Conservation (phyloP, 2,329 filamentous ascomycete genomes). For the Zymoseptoria passerinii region DNA sequence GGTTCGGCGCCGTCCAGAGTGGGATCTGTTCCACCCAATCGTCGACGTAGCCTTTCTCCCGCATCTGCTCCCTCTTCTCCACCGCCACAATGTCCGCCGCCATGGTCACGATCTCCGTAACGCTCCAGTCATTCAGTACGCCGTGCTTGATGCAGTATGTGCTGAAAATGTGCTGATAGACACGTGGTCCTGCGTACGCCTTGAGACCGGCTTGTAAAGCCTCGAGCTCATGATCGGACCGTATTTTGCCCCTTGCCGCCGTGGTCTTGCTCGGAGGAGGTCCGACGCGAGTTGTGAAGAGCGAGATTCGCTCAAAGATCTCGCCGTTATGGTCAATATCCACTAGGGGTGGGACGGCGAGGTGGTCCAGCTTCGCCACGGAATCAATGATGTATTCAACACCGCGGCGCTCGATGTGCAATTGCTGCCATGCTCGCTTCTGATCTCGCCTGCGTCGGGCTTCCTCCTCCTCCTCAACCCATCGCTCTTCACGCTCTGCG, state of each 20-base stretch:
- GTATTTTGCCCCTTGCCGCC: slow-evolving; percentile 16
- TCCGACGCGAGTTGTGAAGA: slow-evolving; percentile 29
- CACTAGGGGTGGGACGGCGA: slow-evolving; percentile 10
- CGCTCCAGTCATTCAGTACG: slow-evolving; percentile 21
- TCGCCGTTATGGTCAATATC: slow-evolving; percentile 34
- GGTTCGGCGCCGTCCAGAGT: slow-evolving; percentile 11
- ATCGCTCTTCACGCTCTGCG: background rate
- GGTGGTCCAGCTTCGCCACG: slow-evolving; percentile 14
- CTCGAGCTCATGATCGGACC: slow-evolving; percentile 27
- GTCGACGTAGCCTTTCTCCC: slow-evolving; percentile 10
- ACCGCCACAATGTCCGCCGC: slow-evolving; percentile 19
- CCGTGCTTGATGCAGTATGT: slow-evolving; percentile 16
- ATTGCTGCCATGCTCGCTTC: slow-evolving; percentile 14
- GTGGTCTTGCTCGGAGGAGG: slow-evolving; percentile 17
- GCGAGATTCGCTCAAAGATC: slow-evolving; percentile 31
- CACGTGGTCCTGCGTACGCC: slow-evolving; percentile 16
- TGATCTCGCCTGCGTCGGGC: slow-evolving; percentile 1
- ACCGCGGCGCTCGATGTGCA: slow-evolving; percentile 18
- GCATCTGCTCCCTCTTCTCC: slow-evolving; percentile 4
- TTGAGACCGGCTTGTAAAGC: slow-evolving; percentile 25
- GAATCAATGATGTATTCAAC: slow-evolving; percentile 11
- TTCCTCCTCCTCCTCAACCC: slow-evolving; percentile 1
- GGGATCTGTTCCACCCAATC: slow-evolving; percentile 23
- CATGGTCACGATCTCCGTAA: slow-evolving; percentile 27
- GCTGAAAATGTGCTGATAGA: slow-evolving; percentile 22